Evolutionary conservation across 768 basidiomycete genomes (phyloP), one percentile per base, ranked within the genome.

Genomic region (Rhizopogon rudus): DNA sequence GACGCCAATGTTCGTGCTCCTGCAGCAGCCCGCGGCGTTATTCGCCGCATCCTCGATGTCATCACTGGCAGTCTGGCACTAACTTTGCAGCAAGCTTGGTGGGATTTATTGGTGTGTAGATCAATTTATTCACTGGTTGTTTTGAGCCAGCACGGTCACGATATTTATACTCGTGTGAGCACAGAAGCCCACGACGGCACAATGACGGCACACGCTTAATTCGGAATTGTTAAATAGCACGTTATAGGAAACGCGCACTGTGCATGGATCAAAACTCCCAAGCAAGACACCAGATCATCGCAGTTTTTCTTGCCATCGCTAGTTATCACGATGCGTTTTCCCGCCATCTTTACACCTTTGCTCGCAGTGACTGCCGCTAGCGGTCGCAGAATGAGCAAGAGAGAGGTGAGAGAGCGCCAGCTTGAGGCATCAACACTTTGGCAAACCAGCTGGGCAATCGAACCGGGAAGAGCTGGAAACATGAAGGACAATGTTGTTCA

Each of bases 401-500:
- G 70, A 14, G 76, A 81, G 43, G 55, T 80, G 17, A 77, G 69
- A 44, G 75, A 67, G 13, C 73, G 67, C 50, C 82, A 82, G 63
- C 56, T 63, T 3, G 78, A 77, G 58, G 81, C 82, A 44, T 78
- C 74, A 3, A 73, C 79, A 57, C 71, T 76, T 44, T 79, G 58
- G 68, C 44, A 57, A 10, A 60, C 45, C 13, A 1, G 17, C n/a
- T 49, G 48, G 48, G 12, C 33, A 20, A 8, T 37, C 5, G 48
- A 49, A 20, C 14, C 22, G 33, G 48, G 20, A 49, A 35, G 20
- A 10, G 20, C 45, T 40, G 56, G 57, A 12, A 40, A 59, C n/a
- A 22, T 39, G 13, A 62, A 58, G 39, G 57, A 54, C 14, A 44
- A 54, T n/a, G 52, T 59, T 0, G 72, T 76, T n/a, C 75, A 85